Evolutionary conservation across 2,329 filamentous ascomycete genomes (phyloP).

Genomic region (Pseudocercospora vitis): DNA sequence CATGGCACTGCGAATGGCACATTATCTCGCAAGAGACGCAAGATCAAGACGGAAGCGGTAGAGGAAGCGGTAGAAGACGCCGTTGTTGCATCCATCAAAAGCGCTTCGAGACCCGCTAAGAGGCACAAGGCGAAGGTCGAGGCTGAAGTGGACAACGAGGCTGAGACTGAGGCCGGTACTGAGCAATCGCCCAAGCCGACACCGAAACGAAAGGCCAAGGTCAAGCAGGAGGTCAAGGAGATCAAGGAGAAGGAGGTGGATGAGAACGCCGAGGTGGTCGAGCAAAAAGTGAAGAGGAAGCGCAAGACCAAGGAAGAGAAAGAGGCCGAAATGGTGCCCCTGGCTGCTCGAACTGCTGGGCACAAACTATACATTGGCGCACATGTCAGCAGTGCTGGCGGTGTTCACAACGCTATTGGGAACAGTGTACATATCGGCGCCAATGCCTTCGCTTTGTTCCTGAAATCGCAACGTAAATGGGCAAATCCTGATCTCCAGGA

Average conservation of each 20-base stretch:
- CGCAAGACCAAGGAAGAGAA: constrained; percentile 60
- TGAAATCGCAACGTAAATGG: constrained; percentile 98
- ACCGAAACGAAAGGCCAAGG: constrained; percentile 17
- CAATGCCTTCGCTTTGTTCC: constrained; percentile 90
- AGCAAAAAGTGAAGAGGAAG: constrained; percentile 41
- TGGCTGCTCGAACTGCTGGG: constrained; percentile 68
- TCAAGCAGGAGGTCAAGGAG: constrained; percentile 22
- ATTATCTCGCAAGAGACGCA: constrained; percentile 27
- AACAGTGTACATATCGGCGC: constrained; percentile 55
- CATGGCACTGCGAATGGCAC: constrained; percentile 15
- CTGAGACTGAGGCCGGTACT: not conserved
- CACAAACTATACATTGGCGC: constrained; percentile 86
- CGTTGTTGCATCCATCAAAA: not conserved
- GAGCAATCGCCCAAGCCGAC: constrained; percentile 12
- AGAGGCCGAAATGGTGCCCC: constrained; percentile 58
- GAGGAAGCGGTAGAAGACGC: constrained; percentile 7
- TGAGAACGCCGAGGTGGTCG: constrained; percentile 14
- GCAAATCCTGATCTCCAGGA: constrained; percentile 72
- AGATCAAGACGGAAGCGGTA: constrained; percentile 19
- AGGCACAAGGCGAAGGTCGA: constrained; percentile 9
- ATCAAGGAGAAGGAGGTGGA: constrained; percentile 15
- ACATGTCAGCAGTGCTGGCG: constrained; percentile 87
- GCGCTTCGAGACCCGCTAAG: constrained; percentile 1
- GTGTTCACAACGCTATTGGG: constrained; percentile 81
- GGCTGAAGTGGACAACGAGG: constrained; percentile 13